Base-by-base conservation (phyloP, 2,329 filamentous ascomycete species). In the Ascochyta clinopodiicola region DNA sequence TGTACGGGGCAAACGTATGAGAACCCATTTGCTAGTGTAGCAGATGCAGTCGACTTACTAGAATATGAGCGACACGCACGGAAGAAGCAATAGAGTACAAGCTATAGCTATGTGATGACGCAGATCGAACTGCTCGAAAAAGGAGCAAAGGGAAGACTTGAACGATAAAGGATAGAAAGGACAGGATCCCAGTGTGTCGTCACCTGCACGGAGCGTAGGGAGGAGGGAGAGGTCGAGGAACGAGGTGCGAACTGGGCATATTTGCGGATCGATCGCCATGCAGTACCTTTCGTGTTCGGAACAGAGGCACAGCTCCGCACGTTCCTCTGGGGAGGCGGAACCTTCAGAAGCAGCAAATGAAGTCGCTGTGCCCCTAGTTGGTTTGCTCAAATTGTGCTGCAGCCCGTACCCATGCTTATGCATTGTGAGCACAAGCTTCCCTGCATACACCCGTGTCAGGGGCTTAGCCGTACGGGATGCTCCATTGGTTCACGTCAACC, bases 361-460 rank as follows among this genome's bases (percentile, higher is more conserved):
- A 47, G 60, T 60, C 55, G 55, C 66, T 61, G 53, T 38, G 51
- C 60, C 62, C 64, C 66, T 60, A 58, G 58, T 59, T 60, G 60
- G 59, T 57, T 60, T 66, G 62, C 52, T 65, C 66, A 61, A 70
- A 69, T 71, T 70, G 70, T 61, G 63, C 61, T 60, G 61, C 59
- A 58, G 55, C 62, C 65, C 59, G 56, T 62, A 59, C 51, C 56
- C 53, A 57, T 62, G 65, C 62, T 70, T 69, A 72, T 74, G 71
- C 70, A 73, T 59, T 64, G 61, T 49, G 61, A 67, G 63, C 68
- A 69, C 68, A 68, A 64, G 63, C 57, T 60, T 59, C 64, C 68
- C 64, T 71, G 68, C 65, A 69, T 67, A 45, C 59, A 54, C 46
- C 59, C 40, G 60, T 51, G 57, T 57, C 65, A 57, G 63, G 60